Conservation (phyloP, 306 rosid species). For the Cicer chorassanicum region DNA sequence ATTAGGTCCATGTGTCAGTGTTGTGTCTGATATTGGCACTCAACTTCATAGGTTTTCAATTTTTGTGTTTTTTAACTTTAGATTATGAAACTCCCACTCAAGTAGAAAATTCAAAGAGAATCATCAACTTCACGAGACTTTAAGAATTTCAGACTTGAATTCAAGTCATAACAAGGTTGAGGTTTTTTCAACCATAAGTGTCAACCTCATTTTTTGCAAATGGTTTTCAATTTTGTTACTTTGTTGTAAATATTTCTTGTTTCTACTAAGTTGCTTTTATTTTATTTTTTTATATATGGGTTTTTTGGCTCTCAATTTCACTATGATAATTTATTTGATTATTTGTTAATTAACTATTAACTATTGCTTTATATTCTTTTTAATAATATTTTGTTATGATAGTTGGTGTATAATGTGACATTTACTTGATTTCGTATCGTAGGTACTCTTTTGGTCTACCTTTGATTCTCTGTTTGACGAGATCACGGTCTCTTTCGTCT, state of each 20-base stretch:
- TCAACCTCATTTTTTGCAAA: no score
- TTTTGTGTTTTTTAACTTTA: no score
- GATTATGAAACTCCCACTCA: no score
- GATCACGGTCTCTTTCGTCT: conserved; percentile 66
- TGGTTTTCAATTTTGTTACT: conserved; percentile 13
- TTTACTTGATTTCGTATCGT: conserved; percentile 43
- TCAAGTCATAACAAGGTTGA: no score
- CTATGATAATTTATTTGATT: not conserved
- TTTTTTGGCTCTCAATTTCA: conserved; percentile 35
- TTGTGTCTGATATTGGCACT: no score
- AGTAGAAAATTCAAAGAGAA: no score
- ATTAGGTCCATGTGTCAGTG: no score
- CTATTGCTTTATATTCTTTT: conserved; percentile 9
- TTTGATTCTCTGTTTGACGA: conserved; percentile 65
- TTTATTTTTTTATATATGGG: not conserved
- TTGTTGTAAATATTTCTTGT: no score
- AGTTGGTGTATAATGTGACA: conserved; percentile 38
- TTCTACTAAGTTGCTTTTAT: not conserved
- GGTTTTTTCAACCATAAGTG: no score
- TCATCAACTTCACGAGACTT: no score
- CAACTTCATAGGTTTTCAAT: no score
- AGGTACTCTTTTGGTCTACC: conserved; percentile 28
- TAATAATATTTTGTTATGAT: conserved; percentile 30
- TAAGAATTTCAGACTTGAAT: no score
- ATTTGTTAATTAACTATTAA: conserved; percentile 31